Conservation (phyloP, 805 yeast species). For the Metschnikowia cubensis region DNA sequence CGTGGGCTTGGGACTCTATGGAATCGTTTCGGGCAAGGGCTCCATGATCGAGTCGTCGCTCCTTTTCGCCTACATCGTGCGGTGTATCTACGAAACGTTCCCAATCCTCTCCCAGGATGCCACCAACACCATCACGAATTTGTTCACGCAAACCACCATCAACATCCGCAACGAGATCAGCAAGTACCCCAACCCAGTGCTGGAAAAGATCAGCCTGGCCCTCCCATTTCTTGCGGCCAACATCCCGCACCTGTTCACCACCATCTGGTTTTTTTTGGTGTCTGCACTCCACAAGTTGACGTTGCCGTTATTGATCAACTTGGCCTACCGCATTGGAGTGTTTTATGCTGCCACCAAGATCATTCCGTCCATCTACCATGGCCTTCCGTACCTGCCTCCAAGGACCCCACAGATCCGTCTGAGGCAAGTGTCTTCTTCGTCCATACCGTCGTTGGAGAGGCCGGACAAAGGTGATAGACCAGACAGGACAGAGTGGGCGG, state of each 20-base stretch:
- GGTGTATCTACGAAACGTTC: conserved; percentile 88
- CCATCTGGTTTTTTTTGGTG: conserved; percentile 51
- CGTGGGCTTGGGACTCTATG: conserved; percentile 70
- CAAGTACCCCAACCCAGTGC: conserved; percentile 33
- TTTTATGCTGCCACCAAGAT: conserved; percentile 91
- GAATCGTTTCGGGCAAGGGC: conserved; percentile 78
- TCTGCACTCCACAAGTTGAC: conserved; percentile 61
- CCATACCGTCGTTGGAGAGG: conserved; percentile 17
- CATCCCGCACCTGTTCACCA: conserved; percentile 49
- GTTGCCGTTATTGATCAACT: conserved; percentile 73
- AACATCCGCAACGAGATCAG: conserved; percentile 34
- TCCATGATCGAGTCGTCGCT: conserved; percentile 88
- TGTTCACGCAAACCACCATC: conserved; percentile 32
- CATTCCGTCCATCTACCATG: conserved; percentile 68
- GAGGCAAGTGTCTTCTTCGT: conserved; percentile 29
- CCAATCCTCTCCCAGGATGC: conserved; percentile 72
- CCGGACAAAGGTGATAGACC: neutral
- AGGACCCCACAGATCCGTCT: conserved; percentile 37
- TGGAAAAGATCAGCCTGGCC: conserved; percentile 25
- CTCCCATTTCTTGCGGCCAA: conserved; percentile 48
- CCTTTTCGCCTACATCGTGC: conserved; percentile 84
- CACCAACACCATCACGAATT: conserved; percentile 26
- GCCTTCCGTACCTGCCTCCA: conserved; percentile 36
- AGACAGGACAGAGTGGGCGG: too few relatives aligned
- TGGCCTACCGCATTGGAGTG: conserved; percentile 81